Evolutionary conservation across 2,329 filamentous ascomycete species (phyloP).

Genomic region (Fusarium sp.): DNA sequence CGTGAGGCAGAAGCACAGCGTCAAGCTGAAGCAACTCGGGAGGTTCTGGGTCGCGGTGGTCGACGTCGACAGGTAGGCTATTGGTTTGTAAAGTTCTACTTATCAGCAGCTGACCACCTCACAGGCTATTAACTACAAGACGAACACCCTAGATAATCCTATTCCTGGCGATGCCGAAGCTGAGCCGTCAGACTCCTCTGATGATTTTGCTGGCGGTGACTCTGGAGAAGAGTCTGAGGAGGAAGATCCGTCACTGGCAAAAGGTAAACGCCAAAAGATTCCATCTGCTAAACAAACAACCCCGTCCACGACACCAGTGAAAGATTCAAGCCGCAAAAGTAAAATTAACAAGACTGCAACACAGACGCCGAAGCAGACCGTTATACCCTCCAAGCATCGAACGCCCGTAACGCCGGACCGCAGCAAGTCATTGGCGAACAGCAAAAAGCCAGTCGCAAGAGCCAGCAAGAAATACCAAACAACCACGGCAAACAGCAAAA

Average conservation of each 20-base stretch:
- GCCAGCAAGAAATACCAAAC: slow-evolving; percentile 20
- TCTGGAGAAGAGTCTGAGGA: slow-evolving; percentile 44
- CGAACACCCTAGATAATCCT: slow-evolving; percentile 31
- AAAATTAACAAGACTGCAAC: slow-evolving; percentile 45
- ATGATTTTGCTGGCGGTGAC: slow-evolving; percentile 46
- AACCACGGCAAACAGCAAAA: neutral
- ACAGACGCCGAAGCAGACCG: slow-evolving; percentile 45
- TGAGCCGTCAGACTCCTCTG: slow-evolving; percentile 46
- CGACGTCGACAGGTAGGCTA: slow-evolving; percentile 64
- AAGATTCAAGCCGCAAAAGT: slow-evolving; percentile 35
- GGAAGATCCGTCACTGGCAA: slow-evolving; percentile 31
- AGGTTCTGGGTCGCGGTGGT: slow-evolving; percentile 86
- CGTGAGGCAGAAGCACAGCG: slow-evolving; percentile 81
- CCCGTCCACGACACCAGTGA: slow-evolving; percentile 38
- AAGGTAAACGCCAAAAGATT: slow-evolving; percentile 49
- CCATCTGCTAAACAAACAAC: slow-evolving; percentile 35
- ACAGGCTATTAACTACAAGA: slow-evolving; percentile 49
- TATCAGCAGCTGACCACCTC: slow-evolving; percentile 23
- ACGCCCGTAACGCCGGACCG: slow-evolving; percentile 29
- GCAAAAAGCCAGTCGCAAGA: slow-evolving; percentile 45
- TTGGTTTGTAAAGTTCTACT: neutral
- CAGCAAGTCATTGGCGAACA: slow-evolving; percentile 20
- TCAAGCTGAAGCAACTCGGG: slow-evolving; percentile 71
- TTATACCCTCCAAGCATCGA: slow-evolving; percentile 16
- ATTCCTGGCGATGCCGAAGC: slow-evolving; percentile 39